Evolutionary conservation across 2,329 filamentous ascomycete genomes (phyloP), one percentile per base, ranked within the genome.

Genomic region (Diplodia mutila): DNA sequence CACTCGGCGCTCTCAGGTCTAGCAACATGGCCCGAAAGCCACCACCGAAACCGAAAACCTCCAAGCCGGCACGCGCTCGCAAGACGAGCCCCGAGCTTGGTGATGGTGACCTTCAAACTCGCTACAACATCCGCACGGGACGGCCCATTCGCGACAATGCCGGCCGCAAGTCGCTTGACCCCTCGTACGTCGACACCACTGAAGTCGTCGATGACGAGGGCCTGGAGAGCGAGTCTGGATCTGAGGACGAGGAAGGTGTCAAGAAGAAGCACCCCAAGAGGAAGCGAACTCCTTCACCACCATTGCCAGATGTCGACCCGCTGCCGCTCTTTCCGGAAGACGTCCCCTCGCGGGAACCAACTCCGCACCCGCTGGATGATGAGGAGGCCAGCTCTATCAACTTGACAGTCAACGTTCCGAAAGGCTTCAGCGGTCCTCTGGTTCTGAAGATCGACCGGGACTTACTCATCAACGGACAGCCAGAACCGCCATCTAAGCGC

Each of bases 341-440:
- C 54, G 71, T 72, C 46, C 69, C 73, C 21, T 59, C 67, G 1
- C 75, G 75, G 21, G 71, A 73, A 18, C 61, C 72, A 21, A 76
- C 74, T 4, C 77, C 78, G 67, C 69, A 23, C 68, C 9, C 64
- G 63, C 14, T 71, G 71, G 53, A 70, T 68, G 34, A 70, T 67
- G 23, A 69, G 67, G 18, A 42, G 8, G 11, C 12, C 18, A 53
- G 73, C 16, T 74, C 79, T 0, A 71, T 82, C 46, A 75, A 77
- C 34, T 71, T 84, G 29, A 81, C 80, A n/a, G 77, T 84, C 75
- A 81, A 83, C 68, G 75, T 84, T 7, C 81, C 81, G 9, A 70
- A 77, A 2, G 81, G 81, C 12, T 82, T 81, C 69, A 74, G 79
- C 71, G 81, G 81, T n/a, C 81, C 81, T 4, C 74, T 83, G 54